Base-by-base conservation (phyloP, 768 basidiomycete species). In the Suillus americanus region DNA sequence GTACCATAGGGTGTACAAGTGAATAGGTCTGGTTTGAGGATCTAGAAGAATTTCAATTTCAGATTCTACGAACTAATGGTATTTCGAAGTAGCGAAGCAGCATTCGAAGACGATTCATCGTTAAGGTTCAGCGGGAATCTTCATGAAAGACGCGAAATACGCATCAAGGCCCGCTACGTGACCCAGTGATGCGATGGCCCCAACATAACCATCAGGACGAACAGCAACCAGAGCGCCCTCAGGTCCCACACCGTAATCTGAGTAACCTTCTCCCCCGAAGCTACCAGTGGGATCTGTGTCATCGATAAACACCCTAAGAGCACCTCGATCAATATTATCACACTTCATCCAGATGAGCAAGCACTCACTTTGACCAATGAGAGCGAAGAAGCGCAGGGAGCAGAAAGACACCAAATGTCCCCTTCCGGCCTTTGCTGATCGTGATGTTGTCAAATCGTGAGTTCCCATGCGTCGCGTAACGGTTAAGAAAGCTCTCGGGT, bases 231-330 rank as follows among this genome's bases (percentile, higher is more conserved):
- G 59, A 6, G 68, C 72, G 23, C 75, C 75, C 45, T 72, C 65
- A 12, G 71, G 62, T 1, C 62, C 62, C 14, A 79, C 70, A 0
- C 88, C 88, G 67, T 85, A 89, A 35, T 81, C 79, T 0, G 73
- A 66, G 70, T 90, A 89, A 5, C 85, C 87, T 43, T 79, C 78
- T 6, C 87, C 87, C 30, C 85, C 86, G 28, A 77, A 70, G 5
- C 61, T 70, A 3, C 80, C 82, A 25, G 72, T 75, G 41, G 81
- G 65, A 65, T 86, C 82, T 1, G 68, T 73, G 62, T 87, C 87
- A 64, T 91, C 90, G 14, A 88, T 77, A 38, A 87, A 77, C 8
- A 88, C 83, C 72, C 89, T 91, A 14, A 23, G 45, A 23, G 23
- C 25, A 9, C 23, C 35, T 20, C 16, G 51, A 18, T 28, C n/a